Percentiles rank a stretch among this genome's conserved stretches.
Conservation (phyloP, 148 eudicot species). For the Heliamphora exappendiculata region DNA sequence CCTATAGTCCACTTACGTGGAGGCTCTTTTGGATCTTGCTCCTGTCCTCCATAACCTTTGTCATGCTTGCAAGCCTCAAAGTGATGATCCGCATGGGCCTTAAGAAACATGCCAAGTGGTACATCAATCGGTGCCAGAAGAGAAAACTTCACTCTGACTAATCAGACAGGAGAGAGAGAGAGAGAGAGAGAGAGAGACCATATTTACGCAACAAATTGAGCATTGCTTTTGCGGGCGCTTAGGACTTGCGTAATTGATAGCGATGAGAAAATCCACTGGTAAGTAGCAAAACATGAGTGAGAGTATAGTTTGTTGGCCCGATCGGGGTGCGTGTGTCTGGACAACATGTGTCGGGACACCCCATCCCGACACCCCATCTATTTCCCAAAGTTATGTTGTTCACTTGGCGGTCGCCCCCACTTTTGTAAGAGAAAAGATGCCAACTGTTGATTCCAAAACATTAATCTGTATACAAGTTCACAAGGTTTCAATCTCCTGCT, state of each 20-base stretch:
- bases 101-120: conserved; percentile 80
- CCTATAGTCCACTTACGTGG: conserved; percentile 62
- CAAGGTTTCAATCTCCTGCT: not conserved
- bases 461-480: not conserved
- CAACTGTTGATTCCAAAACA: not conserved
- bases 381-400: not conserved
- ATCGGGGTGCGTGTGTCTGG: not conserved
- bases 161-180: not conserved
- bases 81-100: conserved; percentile 78
- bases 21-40: conserved; percentile 68
- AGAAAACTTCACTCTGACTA: conserved; percentile 82
- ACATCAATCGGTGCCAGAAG: conserved; percentile 59
- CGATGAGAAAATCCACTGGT: not conserved
- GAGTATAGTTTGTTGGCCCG: not conserved
- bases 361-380: no score
- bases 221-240: not conserved
- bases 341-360: no score
- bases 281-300: conserved; percentile 4
- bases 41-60: conserved; percentile 52
- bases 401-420: conserved; percentile 1
- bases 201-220: not conserved
- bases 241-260: not conserved
- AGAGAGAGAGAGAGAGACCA: not conserved
- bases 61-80: conserved; percentile 88
- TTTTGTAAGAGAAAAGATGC: conserved; percentile 6